Percentiles rank a stretch among this genome's conserved stretches.
Evolutionary conservation across 1,139 yeast genomes (phyloP).

Genomic region (Debaryomyces subglobosus): DNA sequence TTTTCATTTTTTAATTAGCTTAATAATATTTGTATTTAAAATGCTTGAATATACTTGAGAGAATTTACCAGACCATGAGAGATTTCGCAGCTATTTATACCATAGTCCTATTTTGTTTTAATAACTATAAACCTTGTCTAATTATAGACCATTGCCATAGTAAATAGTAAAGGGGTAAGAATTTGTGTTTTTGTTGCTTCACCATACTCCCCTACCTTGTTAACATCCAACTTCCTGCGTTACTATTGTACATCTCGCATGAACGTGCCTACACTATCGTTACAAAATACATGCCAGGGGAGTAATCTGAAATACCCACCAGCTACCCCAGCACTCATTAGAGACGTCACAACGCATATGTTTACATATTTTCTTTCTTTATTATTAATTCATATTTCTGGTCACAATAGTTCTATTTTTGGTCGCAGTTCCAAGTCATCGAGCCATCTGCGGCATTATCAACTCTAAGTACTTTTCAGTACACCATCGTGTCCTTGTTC

Average conservation of each 20-base stretch:
- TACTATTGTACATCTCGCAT: background rate
- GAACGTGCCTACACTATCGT: background rate
- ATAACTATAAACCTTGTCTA: background rate
- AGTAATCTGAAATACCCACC: background rate
- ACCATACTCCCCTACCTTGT: background rate
- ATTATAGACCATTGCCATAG: background rate
- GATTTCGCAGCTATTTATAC: background rate
- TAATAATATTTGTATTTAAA: no score
- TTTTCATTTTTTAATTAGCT: constrained; percentile 19
- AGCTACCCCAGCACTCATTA: background rate
- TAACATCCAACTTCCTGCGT: background rate
- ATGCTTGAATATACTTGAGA: background rate
- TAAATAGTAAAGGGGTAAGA: background rate
- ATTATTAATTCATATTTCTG: background rate
- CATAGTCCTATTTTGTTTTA: background rate
- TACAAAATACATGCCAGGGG: background rate
- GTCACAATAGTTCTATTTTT: constrained; percentile 2
- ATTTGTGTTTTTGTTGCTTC: background rate
- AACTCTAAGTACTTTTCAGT: background rate
- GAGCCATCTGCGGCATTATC: background rate
- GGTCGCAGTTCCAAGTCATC: background rate
- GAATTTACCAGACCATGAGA: background rate
- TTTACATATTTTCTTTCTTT: background rate
- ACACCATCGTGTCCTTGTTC: background rate
- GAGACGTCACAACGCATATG: constrained; percentile 1